These are phyloP conservation scores for Diaporthe citriasiana DNA, from an alignment of 2,329 filamentous ascomycete genomes.

Conservation along the genomic window DNA sequence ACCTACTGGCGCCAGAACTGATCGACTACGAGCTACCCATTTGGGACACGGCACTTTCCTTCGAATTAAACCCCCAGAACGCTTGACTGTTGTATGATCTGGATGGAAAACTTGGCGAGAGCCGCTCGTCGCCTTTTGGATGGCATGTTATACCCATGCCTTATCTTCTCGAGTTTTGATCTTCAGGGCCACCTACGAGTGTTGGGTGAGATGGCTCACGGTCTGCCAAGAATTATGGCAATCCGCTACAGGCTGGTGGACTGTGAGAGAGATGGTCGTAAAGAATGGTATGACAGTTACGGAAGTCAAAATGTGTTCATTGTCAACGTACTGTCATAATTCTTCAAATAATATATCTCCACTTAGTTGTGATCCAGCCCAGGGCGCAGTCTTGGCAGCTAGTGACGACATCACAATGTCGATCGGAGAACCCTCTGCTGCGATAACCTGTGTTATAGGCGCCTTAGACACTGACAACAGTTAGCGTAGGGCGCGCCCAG, in stretches of 20 bases:
- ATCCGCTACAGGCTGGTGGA: background rate
- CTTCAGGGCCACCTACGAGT: background rate
- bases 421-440: background rate
- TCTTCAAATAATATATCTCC: too few relatives aligned
- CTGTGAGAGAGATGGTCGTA: background rate
- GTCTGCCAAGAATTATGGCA: background rate
- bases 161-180: too few relatives aligned
- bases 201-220: background rate
- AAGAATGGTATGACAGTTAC: background rate
- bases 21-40: background rate
- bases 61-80: background rate
- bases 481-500: conserved; percentile 14
- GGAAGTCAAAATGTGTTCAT: background rate
- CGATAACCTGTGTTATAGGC: background rate
- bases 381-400: background rate
- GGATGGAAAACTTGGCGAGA: background rate
- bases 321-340: background rate
- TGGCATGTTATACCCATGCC: too few relatives aligned
- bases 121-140: background rate
- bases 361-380: background rate
- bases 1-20: background rate
- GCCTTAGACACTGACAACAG: background rate
- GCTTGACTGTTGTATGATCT: background rate
- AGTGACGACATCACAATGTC: conserved; percentile 9
- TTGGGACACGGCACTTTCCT: background rate